Conservation (phyloP, 768 basidiomycete species). For the Mycena galopus region DNA sequence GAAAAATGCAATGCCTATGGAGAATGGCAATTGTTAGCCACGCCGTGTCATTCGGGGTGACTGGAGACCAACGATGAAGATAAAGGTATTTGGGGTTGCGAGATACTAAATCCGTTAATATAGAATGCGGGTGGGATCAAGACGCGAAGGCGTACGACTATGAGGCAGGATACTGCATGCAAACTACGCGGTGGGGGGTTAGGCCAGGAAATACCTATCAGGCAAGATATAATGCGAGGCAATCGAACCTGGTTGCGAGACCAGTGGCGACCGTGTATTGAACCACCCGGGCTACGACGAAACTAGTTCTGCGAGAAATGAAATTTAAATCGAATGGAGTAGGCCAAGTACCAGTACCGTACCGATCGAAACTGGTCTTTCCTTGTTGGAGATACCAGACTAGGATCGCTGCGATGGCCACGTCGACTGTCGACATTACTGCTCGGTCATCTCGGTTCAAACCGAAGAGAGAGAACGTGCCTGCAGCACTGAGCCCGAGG, state of each 20-base stretch:
- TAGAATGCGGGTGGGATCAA: too few species aligned
- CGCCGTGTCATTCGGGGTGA: neutral
- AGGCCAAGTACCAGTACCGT: neutral
- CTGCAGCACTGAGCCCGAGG: constrained; percentile 20
- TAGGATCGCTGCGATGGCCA: constrained; percentile 21
- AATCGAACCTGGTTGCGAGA: constrained; percentile 41
- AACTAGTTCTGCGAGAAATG: constrained; percentile 28
- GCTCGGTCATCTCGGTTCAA: neutral
- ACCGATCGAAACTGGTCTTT: constrained; percentile 15
- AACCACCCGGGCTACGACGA: constrained; percentile 32
- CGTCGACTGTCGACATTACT: constrained; percentile 10
- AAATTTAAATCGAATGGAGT: neutral
- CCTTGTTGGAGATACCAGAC: constrained; percentile 24
- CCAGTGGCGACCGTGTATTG: constrained; percentile 42
- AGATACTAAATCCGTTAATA: constrained; percentile 32
- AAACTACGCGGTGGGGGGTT: constrained; percentile 2
- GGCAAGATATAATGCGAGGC: neutral
- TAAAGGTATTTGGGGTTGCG: constrained; percentile 32
- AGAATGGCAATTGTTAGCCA: neutral
- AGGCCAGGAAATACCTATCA: neutral
- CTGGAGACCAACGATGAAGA: constrained; percentile 36
- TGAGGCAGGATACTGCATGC: constrained; percentile 27
- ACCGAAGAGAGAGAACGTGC: neutral
- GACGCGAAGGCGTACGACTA: constrained; percentile 21
- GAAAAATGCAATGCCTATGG: constrained; percentile 43